Base-by-base conservation (phyloP, 768 basidiomycete species). In the Suillus plorans region DNA sequence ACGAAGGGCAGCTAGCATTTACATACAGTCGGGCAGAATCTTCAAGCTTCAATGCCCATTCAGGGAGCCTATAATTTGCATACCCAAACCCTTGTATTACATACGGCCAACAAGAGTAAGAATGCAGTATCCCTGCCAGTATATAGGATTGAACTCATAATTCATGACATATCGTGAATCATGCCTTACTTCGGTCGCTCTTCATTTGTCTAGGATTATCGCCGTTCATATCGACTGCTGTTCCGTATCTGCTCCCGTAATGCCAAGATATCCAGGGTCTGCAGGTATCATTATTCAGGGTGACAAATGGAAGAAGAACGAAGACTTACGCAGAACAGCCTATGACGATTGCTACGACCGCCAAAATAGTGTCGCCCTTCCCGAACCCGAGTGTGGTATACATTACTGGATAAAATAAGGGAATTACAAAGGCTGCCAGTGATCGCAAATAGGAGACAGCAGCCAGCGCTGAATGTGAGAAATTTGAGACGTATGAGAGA, bases 381-480 rank as follows among this genome's bases (percentile, higher is more conserved):
- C 90, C 91, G 64, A 88, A 89, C 6, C 89, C 91, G 1, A 93
- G 78, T 13, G 78, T 76, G 0, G 78, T 72, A 74, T 84, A 92
- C 85, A 92, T 89, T 42, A 82, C 78, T 25, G 89, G 87, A 4
- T 87, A 89, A 68, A 93, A 93, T 14, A 94, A 76, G 3, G 92
- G 92, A 71, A 94, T 92, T 1, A 83, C 86, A 61, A 91, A 92
- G 0, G 92, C 91, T 1, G 85, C 84, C 0, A 91, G 63, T 0
- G 88, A 85, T 25, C 92, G 85, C 14, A 91, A 72, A 71, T 74
- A 88, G 0, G 86, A 77, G 28, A 85, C 85, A 0, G 89, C 89
- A 0, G 89, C 90, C 12, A 93, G 76, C 4, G 90, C 88, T 85
- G 63, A 63, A 76, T 2, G 69, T 16, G 61, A 55, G 28, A 66